These are phyloP conservation scores for Sphagnurus paluster DNA, from an alignment of 1,284 basidiomycete species.

Conservation along the genomic window DNA sequence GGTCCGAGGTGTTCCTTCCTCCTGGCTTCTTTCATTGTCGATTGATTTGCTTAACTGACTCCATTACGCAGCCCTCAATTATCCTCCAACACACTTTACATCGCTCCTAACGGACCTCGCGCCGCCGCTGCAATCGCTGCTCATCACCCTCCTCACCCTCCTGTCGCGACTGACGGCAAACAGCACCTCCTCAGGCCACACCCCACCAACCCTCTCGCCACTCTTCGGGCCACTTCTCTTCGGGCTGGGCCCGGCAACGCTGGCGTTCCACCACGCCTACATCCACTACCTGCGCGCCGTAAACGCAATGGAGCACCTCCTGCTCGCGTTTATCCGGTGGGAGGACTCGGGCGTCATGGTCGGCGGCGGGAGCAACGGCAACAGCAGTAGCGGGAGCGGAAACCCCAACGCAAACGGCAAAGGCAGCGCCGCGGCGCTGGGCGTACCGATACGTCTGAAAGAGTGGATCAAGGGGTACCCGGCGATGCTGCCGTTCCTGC, in stretches of 20 bases:
- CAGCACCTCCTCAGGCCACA: constrained; percentile 78
- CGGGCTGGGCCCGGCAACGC: constrained; percentile 58
- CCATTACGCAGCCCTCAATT: constrained; percentile 51
- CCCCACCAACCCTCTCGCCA: constrained; percentile 81
- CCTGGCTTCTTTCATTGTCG: no score
- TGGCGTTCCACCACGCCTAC: constrained; percentile 78
- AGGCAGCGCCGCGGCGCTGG: constrained; percentile 54
- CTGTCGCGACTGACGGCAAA: constrained; percentile 80
- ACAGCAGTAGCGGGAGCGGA: no score
- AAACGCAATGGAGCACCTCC: constrained; percentile 84
- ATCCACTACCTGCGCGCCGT: constrained; percentile 78
- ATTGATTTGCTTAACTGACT: background rate
- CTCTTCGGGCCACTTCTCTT: constrained; percentile 88
- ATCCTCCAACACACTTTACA: constrained; percentile 69
- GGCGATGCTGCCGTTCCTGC: constrained; percentile 42
- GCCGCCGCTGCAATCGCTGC: constrained; percentile 55
- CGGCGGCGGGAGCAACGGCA: constrained; percentile 11
- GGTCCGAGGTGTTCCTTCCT: no score
- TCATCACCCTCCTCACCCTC: constrained; percentile 71
- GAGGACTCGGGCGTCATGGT: constrained; percentile 56
- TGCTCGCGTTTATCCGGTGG: constrained; percentile 83
- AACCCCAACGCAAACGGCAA: constrained; percentile 33
- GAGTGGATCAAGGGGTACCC: constrained; percentile 90
- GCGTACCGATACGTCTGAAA: constrained; percentile 75
- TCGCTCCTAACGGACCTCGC: constrained; percentile 57